Base-by-base conservation (phyloP, 2,329 filamentous ascomycete genomes). In the Ophiostoma ulmi region DNA sequence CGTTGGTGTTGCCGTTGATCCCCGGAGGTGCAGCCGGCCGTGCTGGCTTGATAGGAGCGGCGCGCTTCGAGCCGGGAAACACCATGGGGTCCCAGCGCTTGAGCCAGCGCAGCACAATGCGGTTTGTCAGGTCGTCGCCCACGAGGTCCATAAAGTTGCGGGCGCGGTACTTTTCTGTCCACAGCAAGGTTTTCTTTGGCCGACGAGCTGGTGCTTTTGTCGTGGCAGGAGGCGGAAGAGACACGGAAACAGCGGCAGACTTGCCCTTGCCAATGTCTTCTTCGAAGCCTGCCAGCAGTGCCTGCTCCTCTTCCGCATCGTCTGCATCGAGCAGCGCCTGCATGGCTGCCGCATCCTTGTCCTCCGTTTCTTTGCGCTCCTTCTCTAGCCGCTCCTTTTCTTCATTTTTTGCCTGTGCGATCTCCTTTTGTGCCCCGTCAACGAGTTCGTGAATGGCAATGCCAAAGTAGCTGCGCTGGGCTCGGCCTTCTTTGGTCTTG, bases 91-190 rank as follows among this genome's bases (percentile, higher is more conserved):
- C 95, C 95, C 95, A 99, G 22, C 86, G 86, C 81, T 98, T 99
- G 61, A 99, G 82, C 95, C 95, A 99, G 69, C 91, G 88, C 70
- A 99, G 82, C 5, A 99, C 94, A 72, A 90, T 86, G 72, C 95
- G 88, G 79, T 99, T 96, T 36, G 94, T 98, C 64, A 93, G 86
- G 77, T 99, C 95, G 75, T 99, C 95, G 38, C 96, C 96, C 67
- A 97, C 92, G 0, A 99, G 84, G 75, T 99, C 95, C 75, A 94
- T 91, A 76, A 98, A 99, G 75, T 89, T 94, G 72, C 88, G 88
- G 38, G 95, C 95, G 48, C 95, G 90, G 78, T 99, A 99, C 78
- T 99, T 99, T 78, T 99, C 95, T 0, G 94, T 97, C 95, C 95
- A 99, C 77, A 99, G 83, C 41, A 92, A 79, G 0, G 64, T 67